Percentiles rank a stretch among this genome's conserved stretches.
Evolutionary conservation across 73 alveolate genomes (phyloP).

Genomic region (Breviolum minutum): DNA sequence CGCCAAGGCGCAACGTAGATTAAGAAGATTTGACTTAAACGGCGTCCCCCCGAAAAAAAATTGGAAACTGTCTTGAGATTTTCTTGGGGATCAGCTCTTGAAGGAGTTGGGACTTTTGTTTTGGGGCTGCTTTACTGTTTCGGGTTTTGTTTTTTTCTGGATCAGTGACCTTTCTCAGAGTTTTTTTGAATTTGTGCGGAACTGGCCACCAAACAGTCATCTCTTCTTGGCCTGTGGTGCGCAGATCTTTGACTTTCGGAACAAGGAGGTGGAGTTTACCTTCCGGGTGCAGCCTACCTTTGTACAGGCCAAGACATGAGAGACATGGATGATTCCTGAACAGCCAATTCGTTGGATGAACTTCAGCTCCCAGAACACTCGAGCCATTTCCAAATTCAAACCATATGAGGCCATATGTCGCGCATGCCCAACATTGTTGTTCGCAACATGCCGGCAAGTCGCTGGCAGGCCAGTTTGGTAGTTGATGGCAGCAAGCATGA

Average conservation of each 20-base stretch:
- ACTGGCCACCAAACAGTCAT: background rate
- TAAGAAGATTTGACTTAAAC: no score
- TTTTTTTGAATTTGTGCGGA: background rate
- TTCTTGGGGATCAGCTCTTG: no score
- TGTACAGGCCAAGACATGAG: conserved; percentile 23
- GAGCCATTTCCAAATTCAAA: background rate
- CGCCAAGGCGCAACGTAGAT: conserved; percentile 40
- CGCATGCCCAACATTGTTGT: background rate
- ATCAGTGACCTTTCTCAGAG: background rate
- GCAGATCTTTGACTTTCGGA: conserved; percentile 63
- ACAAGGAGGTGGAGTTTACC: conserved; percentile 86
- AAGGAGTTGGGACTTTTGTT: no score
- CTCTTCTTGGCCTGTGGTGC: background rate
- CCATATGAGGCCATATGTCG: no score
- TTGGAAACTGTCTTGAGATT: no score
- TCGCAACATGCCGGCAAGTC: background rate
- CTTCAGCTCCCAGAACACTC: background rate
- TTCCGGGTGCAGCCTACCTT: conserved; percentile 78
- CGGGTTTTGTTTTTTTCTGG: background rate
- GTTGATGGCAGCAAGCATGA: conserved; percentile 71
- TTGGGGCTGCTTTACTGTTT: no score
- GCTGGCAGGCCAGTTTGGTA: conserved; percentile 20
- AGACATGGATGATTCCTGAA: background rate
- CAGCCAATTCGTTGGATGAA: background rate
- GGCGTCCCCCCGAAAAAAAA: no score